These are phyloP conservation scores for Fraxinus americana DNA, from an alignment of 257 asterid species.

Conservation along the genomic window DNA sequence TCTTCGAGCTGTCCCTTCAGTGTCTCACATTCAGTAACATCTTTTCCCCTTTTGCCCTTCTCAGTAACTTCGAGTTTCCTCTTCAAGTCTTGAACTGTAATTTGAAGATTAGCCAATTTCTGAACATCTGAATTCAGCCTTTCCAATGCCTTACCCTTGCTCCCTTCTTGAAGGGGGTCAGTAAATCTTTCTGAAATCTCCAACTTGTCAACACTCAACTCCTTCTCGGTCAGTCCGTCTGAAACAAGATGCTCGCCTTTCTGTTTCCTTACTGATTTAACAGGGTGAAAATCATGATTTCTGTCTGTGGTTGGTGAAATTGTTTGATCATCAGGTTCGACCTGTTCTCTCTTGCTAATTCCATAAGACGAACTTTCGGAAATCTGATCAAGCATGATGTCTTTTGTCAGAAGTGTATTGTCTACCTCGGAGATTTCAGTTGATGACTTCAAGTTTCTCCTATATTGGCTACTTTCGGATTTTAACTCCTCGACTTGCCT, in stretches of 20 bases:
- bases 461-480: conserved; percentile 29
- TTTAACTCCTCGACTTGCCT: conserved; percentile 45
- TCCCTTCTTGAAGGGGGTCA: conserved; percentile 65
- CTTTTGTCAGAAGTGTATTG: conserved; percentile 46
- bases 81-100: conserved; percentile 79
- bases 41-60: conserved; percentile 78
- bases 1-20: conserved; percentile 79
- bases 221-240: conserved; percentile 45
- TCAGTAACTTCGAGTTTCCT: conserved; percentile 69
- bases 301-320: conserved; percentile 22
- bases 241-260: conserved; percentile 35
- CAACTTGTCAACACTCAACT: conserved; percentile 54
- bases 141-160: conserved; percentile 69
- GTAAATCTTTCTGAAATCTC: conserved; percentile 57
- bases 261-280: conserved; percentile 49
- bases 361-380: conserved; percentile 48
- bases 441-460: conserved; percentile 29
- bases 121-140: conserved; percentile 89
- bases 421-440: conserved; percentile 44
- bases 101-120: conserved; percentile 84
- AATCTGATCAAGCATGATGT: conserved; percentile 58
- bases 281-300: conserved; percentile 24
- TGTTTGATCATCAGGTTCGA: conserved; percentile 30
- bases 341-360: conserved; percentile 38
- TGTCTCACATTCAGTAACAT: conserved; percentile 71